Evolutionary conservation across 1,284 basidiomycete genomes (phyloP).

Genomic region (Irpex rosettiformis): DNA sequence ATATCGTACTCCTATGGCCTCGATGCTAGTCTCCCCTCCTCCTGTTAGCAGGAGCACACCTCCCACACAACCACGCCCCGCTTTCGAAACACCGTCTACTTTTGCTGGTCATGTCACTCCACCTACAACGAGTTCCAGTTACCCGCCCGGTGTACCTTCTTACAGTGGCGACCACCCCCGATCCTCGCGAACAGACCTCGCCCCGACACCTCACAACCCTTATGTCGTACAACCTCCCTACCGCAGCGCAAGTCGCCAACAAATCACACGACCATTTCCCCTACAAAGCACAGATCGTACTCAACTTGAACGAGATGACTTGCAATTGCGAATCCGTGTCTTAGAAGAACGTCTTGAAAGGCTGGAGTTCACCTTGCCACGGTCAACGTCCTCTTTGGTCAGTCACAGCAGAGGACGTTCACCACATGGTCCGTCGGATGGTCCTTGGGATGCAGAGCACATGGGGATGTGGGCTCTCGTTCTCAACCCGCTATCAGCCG

Average conservation of each 20-base stretch:
- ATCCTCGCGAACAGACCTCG: slow-evolving; percentile 26
- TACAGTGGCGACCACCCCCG: slow-evolving; percentile 27
- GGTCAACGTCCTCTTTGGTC: slow-evolving; percentile 35
- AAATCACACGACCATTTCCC: slow-evolving; percentile 33
- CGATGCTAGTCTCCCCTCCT: slow-evolving; percentile 54
- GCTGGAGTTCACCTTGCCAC: slow-evolving; percentile 47
- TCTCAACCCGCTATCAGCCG: slow-evolving; percentile 55
- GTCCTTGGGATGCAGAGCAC: slow-evolving; percentile 65
- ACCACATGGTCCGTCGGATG: slow-evolving; percentile 27
- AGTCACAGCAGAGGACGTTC: slow-evolving; percentile 16
- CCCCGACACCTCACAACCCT: slow-evolving; percentile 28
- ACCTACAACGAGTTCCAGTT: slow-evolving; percentile 20
- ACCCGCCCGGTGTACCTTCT: slow-evolving; percentile 30
- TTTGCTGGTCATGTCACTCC: slow-evolving; percentile 48
- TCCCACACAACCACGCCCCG: slow-evolving; percentile 62
- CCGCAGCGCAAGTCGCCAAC: slow-evolving; percentile 26
- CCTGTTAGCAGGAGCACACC: slow-evolving; percentile 34
- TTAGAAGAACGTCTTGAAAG: slow-evolving; percentile 84
- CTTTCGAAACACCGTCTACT: slow-evolving; percentile 68
- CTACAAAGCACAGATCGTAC: slow-evolving; percentile 21
- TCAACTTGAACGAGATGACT: slow-evolving; percentile 68
- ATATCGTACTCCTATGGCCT: slow-evolving; percentile 74
- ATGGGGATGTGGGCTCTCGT: slow-evolving; percentile 78
- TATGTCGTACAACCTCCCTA: slow-evolving; percentile 27
- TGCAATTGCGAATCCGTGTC: slow-evolving; percentile 88